Percentiles rank a stretch among this genome's conserved stretches.
These are phyloP conservation scores for Funneliformis mosseae DNA, from an alignment of 192 early-diverging fungal genomes.

Conservation along the genomic window DNA sequence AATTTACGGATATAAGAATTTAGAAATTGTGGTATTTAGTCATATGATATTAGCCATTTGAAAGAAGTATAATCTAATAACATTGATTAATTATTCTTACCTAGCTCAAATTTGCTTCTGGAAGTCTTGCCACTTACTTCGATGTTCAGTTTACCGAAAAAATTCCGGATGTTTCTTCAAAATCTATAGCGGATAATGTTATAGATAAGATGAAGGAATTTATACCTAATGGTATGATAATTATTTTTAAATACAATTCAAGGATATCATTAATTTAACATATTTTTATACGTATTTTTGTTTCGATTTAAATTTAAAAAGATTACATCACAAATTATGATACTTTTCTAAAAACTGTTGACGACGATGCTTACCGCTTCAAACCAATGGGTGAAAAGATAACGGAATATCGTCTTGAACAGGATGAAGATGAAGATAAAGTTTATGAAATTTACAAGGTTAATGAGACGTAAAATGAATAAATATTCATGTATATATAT, in stretches of 20 bases:
- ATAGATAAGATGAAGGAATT: slow-evolving; percentile 56
- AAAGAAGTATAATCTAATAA: not conserved
- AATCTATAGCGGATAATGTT: slow-evolving; percentile 65
- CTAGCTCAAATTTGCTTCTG: slow-evolving; percentile 77
- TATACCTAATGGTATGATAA: slow-evolving; percentile 55
- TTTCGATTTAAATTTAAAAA: slow-evolving; percentile 11
- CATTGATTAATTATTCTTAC: not conserved
- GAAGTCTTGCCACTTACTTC: slow-evolving; percentile 77
- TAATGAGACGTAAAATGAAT: not conserved
- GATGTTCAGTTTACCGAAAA: slow-evolving; percentile 63
- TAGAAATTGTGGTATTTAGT: slow-evolving; percentile 59
- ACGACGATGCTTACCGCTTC: slow-evolving; percentile 65
- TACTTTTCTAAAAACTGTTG: slow-evolving; percentile 66
- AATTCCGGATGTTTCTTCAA: slow-evolving; percentile 53
- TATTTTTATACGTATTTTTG: not conserved
- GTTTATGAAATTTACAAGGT: slow-evolving; percentile 76
- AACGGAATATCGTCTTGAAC: slow-evolving; percentile 63
- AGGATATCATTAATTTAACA: slow-evolving; percentile 3
- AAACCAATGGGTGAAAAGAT: slow-evolving; percentile 79
- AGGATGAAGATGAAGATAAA: slow-evolving; percentile 43
- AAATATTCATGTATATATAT: not conserved
- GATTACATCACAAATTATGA: slow-evolving; percentile 60
- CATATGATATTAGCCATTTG: not conserved
- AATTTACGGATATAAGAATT: slow-evolving; percentile 87
- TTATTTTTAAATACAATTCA: slow-evolving; percentile 10